Evolutionary conservation across 768 basidiomycete species (phyloP).

Genomic region (Pleurotus sapidus): DNA sequence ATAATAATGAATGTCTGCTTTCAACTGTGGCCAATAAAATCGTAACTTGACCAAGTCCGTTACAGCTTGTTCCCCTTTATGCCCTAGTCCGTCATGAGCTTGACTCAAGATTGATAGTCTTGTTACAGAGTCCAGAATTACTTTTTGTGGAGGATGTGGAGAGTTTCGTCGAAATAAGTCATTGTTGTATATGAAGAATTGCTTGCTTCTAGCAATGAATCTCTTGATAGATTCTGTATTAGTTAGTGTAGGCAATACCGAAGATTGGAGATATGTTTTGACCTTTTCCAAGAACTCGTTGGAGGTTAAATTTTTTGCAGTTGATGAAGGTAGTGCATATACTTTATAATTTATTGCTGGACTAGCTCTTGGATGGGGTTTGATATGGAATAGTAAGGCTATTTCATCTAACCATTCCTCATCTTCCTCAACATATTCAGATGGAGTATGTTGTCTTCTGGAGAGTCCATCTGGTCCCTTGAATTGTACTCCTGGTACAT

Average conservation of each 20-base stretch:
- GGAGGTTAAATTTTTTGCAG: not conserved
- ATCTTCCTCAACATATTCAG: slow-evolving; percentile 20
- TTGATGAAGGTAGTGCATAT: not conserved
- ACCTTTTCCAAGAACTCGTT: slow-evolving; percentile 1
- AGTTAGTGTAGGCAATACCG: slow-evolving; percentile 4
- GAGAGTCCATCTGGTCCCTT: slow-evolving; percentile 33
- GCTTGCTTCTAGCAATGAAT: slow-evolving; percentile 9
- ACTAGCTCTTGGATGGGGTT: not conserved
- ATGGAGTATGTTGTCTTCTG: slow-evolving; percentile 11
- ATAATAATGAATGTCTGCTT: slow-evolving; percentile 17
- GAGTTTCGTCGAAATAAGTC: slow-evolving; percentile 11
- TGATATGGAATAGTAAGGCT: not conserved
- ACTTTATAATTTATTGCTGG: not conserved
- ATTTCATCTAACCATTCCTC: slow-evolving; percentile 18
- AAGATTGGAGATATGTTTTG: slow-evolving; percentile 12
- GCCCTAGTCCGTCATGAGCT: slow-evolving; percentile 22
- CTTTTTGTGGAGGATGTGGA: slow-evolving; percentile 4
- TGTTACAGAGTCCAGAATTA: slow-evolving; percentile 14
- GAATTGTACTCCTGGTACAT: slow-evolving; percentile 27
- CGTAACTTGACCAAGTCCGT: slow-evolving; percentile 10
- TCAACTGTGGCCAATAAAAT: slow-evolving; percentile 25
- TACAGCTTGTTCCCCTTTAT: slow-evolving; percentile 19
- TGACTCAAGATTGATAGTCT: slow-evolving; percentile 10
- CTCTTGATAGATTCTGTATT: not conserved
- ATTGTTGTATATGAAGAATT: slow-evolving; percentile 12